Evolutionary conservation across 179 eudicot genomes (phyloP), one percentile per base, ranked within the genome.

Genomic region (Nepenthes alata): DNA sequence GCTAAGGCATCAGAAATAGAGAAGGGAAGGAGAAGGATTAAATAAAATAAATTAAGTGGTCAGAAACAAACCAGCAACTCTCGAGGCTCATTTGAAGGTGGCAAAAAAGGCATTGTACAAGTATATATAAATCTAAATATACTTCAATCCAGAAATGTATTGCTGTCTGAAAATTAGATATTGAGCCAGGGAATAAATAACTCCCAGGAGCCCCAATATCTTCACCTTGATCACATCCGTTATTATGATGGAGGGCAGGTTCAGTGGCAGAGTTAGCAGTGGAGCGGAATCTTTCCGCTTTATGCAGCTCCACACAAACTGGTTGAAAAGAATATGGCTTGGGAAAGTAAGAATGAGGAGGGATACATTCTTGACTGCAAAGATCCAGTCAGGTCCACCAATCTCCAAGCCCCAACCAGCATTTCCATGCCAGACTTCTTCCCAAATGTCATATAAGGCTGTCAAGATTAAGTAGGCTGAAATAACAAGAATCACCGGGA

Each of bases 151-250:
- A 37, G 96, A 89, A 35, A 93, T 81, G 77, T 89, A 71, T 60
- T 83, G 90, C 47, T 93, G 98, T 77, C 96, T 93, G 63, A 96
- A 93, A 48, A 89, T 89, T 68, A 93, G 72, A 78, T 80, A 89
- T 66, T 93, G 98, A 37, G 88, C 85, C 72, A 93, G 73, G 61
- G 98, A 81, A 75, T 93, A 93, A 70, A 93, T 83, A 48, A 89
- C 74, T 58, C 98, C 98, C 68, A 93, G 78, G 16, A 89, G 77
- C 55, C 95, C 98, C 81, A 93, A 67, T 70, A 93, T 82, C 83
- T 78, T 86, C 59, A 89, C 60, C 89, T 89, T 87, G 75, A 89
- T 75, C 49, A 93, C 81, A 69, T 93, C 98, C 2, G 98, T 80
- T 36, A 93, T 81, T 53, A 93, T 77, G 48, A 87, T 70, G 35